phyloP scores from a whole-genome alignment of 306 rosid genomes.

The Arachis hypogaea region DNA sequence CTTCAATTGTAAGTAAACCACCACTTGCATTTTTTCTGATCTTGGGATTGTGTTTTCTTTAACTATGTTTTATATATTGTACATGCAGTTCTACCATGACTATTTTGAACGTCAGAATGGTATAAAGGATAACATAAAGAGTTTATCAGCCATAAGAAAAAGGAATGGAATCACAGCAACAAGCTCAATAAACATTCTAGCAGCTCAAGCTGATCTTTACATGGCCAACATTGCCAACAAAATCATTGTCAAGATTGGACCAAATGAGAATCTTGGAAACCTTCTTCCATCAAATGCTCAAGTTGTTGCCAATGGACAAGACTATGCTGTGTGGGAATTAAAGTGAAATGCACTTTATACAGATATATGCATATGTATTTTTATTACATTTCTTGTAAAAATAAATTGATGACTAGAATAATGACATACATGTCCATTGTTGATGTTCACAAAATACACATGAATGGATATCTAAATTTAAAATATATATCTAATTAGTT shows the following conservation, averaged over 20 bases:
- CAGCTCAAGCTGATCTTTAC: slow-evolving; percentile 61
- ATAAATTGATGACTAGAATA: slow-evolving; percentile 5
- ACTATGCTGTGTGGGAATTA: slow-evolving; percentile 71
- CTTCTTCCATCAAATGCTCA: slow-evolving; percentile 60
- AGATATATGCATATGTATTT: neutral
- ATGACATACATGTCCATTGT: neutral
- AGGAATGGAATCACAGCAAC: slow-evolving; percentile 55
- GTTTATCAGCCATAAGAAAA: slow-evolving; percentile 48
- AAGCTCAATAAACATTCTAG: slow-evolving; percentile 59
- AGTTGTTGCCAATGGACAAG: slow-evolving; percentile 52
- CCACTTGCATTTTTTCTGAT: too few species aligned
- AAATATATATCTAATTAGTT: too few species aligned
- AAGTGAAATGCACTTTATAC: neutral
- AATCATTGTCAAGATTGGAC: slow-evolving; percentile 69
- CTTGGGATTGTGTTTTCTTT: neutral
- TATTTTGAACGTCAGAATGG: slow-evolving; percentile 50
- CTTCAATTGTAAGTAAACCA: slow-evolving; percentile 51
- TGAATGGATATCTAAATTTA: too few species aligned
- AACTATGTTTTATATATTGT: neutral
- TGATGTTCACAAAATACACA: neutral
- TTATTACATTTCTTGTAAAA: neutral
- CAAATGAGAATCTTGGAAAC: slow-evolving; percentile 49
- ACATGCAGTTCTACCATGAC: slow-evolving; percentile 72
- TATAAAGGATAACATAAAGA: slow-evolving; percentile 50
- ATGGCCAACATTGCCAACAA: slow-evolving; percentile 63